These are phyloP conservation scores for Rhodamnia rubescens DNA, from an alignment of 345 rosid genomes.

Conservation along the genomic window DNA sequence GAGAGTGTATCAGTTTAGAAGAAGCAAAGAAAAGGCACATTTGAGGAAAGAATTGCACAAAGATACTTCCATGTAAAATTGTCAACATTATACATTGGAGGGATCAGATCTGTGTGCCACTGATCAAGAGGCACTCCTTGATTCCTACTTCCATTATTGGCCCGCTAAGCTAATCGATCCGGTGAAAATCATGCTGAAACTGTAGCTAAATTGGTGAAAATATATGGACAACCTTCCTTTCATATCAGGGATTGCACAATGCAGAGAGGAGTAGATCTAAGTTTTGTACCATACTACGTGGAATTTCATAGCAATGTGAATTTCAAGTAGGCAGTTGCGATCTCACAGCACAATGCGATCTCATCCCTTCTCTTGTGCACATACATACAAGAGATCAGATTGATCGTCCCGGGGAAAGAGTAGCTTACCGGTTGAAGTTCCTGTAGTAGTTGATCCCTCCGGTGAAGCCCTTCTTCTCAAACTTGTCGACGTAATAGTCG, in stretches of 20 bases:
- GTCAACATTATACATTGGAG: not conserved
- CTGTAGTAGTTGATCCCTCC: slow-evolving; percentile 81
- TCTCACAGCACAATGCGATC: not conserved
- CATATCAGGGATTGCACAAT: not conserved
- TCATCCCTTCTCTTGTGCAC: not conserved
- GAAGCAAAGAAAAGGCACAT: not conserved
- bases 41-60: too few relatives aligned
- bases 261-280: not conserved
- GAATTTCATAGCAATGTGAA: not conserved
- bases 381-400: not conserved
- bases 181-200: too few relatives aligned
- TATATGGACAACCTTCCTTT: not conserved
- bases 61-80: not conserved
- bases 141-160: not conserved
- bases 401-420: not conserved
- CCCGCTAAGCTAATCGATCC: not conserved
- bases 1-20: not conserved
- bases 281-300: not conserved
- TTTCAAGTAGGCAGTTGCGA: not conserved
- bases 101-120: not conserved
- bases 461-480: slow-evolving; percentile 56
- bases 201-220: not conserved
- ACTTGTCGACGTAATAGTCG: slow-evolving; percentile 33
- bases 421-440: slow-evolving; percentile 33
- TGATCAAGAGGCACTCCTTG: not conserved